Evolutionary conservation across 768 basidiomycete species (phyloP).

Genomic region (Boletales sp.): DNA sequence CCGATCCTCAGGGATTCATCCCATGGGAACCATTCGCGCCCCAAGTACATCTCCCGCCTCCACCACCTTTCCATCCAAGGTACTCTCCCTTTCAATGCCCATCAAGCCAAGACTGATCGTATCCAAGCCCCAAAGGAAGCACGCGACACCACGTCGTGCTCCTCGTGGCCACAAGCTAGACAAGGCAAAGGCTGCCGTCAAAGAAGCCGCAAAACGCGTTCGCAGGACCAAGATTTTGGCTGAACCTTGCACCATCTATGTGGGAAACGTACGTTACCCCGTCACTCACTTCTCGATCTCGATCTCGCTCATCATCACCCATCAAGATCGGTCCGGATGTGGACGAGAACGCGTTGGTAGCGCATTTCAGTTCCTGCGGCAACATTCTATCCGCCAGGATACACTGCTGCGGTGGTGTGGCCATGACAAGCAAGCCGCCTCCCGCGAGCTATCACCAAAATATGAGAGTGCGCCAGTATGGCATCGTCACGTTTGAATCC

Average conservation of each 20-base stretch:
- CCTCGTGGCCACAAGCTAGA: slow-evolving; percentile 9
- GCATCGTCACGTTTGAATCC: slow-evolving; percentile 44
- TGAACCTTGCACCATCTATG: slow-evolving; percentile 41
- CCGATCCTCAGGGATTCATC: no score
- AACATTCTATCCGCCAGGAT: slow-evolving; percentile 19
- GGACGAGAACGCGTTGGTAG: slow-evolving; percentile 20
- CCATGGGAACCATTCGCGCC: slow-evolving; percentile 5
- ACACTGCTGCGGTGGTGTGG: slow-evolving; percentile 32
- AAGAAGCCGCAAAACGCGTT: slow-evolving; percentile 16
- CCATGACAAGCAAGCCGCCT: slow-evolving; percentile 24
- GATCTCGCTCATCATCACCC: slow-evolving; percentile 2
- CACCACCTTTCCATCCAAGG: no score
- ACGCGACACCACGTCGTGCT: slow-evolving; percentile 2
- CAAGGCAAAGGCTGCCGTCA: slow-evolving; percentile 15
- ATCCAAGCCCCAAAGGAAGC: slow-evolving; percentile 7
- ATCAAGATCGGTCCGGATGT: slow-evolving; percentile 31
- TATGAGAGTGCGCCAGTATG: slow-evolving; percentile 46
- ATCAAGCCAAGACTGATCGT: no score
- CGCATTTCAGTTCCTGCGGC: slow-evolving; percentile 25
- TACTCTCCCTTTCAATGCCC: no score
- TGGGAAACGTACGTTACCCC: slow-evolving; percentile 55
- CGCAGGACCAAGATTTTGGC: slow-evolving; percentile 4
- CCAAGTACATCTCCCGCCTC: slow-evolving; percentile 12
- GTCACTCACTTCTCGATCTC: background rate
- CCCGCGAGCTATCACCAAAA: slow-evolving; percentile 31